A percentile compares a stretch with the other conserved stretches of the same genome.
Conservation (phyloP, 2,329 filamentous ascomycete species). For the Aspergillus felis region DNA sequence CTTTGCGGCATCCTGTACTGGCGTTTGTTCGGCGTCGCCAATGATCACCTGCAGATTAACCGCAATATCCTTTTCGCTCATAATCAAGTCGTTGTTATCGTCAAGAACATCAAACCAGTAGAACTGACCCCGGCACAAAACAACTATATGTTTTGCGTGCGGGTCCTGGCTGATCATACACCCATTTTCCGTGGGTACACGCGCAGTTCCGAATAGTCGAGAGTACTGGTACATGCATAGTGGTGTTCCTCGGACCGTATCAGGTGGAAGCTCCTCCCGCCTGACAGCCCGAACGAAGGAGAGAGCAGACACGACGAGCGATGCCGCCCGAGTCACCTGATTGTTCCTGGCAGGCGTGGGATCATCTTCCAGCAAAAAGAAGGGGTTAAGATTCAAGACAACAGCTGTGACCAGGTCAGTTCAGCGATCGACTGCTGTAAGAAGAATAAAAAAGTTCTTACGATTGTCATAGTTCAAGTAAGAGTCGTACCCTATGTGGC, state of each 20-base stretch:
- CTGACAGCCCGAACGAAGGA: conserved; percentile 91
- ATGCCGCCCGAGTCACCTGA: conserved; percentile 91
- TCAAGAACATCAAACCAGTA: conserved; percentile 99
- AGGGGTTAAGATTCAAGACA: conserved; percentile 94
- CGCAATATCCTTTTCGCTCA: conserved; percentile 90
- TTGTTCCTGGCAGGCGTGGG: conserved; percentile 95
- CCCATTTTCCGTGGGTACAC: conserved; percentile 88
- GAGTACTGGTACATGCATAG: conserved; percentile 99
- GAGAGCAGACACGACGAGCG: conserved; percentile 81
- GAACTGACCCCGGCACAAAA: conserved; percentile 90
- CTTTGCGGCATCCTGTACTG: conserved; percentile 93
- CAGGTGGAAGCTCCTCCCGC: conserved; percentile 86
- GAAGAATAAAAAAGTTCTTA: conserved; percentile 23
- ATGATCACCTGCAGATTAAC: conserved; percentile 90
- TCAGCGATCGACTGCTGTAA: background rate
- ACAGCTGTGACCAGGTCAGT: conserved; percentile 53
- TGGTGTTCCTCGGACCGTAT: conserved; percentile 76
- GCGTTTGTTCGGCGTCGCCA: conserved; percentile 82
- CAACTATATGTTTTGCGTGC: conserved; percentile 86
- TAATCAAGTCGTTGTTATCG: conserved; percentile 89
- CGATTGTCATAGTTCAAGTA: conserved; percentile 96
- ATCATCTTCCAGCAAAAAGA: conserved; percentile 96
- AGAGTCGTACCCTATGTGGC: conserved; percentile 81
- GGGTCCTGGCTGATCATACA: conserved; percentile 96
- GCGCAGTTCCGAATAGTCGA: conserved; percentile 86